Conservation (phyloP, 1,139 yeast genomes). For the Magnusiomyces suaveolens region DNA sequence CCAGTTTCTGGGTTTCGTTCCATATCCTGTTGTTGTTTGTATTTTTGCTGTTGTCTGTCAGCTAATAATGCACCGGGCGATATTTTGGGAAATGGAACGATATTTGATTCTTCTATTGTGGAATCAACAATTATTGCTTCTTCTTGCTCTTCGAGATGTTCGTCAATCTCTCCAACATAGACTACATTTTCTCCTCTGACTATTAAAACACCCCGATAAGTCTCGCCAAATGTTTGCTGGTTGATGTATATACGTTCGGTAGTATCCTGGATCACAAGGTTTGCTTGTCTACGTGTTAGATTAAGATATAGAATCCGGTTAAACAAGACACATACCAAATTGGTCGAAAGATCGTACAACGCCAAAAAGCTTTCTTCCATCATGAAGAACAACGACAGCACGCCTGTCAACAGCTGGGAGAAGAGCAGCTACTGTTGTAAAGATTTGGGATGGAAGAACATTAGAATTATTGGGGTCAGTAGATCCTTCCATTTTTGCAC, state of each 20-base stretch:
- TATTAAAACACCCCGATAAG: conserved; percentile 68
- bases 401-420: conserved; percentile 86
- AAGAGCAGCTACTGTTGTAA: conserved; percentile 94
- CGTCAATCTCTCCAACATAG: conserved; percentile 90
- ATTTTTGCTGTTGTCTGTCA: not conserved
- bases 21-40: conserved; percentile 1
- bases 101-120: conserved; percentile 9
- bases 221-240: conserved; percentile 57
- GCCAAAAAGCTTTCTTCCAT: conserved; percentile 83
- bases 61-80: not conserved
- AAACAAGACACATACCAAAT: conserved; percentile 38
- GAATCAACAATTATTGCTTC: conserved; percentile 10
- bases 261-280: conserved; percentile 84
- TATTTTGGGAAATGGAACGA: conserved; percentile 4
- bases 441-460: conserved; percentile 49
- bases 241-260: conserved; percentile 71
- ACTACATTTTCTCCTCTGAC: conserved; percentile 96
- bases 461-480: conserved; percentile 14
- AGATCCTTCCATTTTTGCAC: not conserved
- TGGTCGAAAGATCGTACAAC: conserved; percentile 93
- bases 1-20: conserved; percentile 3
- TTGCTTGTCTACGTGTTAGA: conserved; percentile 39
- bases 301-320: not conserved
- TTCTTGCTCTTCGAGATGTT: conserved; percentile 63
- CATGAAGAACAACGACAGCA: conserved; percentile 77